Percentiles rank a stretch among this genome's conserved stretches.
These are phyloP conservation scores for Kuraishia floccosa DNA, from an alignment of 805 yeast genomes.

Conservation along the genomic window DNA sequence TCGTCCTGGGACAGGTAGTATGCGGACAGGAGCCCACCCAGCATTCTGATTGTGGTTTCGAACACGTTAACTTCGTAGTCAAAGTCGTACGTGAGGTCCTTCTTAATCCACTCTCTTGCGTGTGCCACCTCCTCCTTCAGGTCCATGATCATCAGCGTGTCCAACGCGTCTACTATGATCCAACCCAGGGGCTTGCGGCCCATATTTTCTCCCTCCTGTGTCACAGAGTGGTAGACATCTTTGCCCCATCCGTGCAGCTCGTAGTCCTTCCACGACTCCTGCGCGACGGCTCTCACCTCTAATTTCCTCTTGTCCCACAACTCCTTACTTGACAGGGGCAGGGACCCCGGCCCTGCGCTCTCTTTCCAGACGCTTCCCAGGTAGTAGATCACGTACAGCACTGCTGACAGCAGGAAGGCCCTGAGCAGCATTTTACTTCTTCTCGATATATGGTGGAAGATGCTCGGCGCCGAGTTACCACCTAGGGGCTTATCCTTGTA, in stretches of 20 bases:
- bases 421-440: slow-evolving; percentile 27
- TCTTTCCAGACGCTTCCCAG: too few species aligned
- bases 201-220: slow-evolving; percentile 57
- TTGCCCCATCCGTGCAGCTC: slow-evolving; percentile 72
- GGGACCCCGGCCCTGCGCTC: slow-evolving; percentile 3
- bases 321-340: slow-evolving; percentile 5
- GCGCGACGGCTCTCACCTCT: slow-evolving; percentile 56
- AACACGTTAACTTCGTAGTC: slow-evolving; percentile 73
- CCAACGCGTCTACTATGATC: slow-evolving; percentile 84
- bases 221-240: slow-evolving; percentile 67
- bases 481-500: slow-evolving; percentile 45
- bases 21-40: slow-evolving; percentile 87
- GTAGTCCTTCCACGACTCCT: slow-evolving; percentile 71
- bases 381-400: slow-evolving; percentile 29
- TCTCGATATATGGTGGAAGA: too few species aligned
- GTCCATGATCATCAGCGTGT: slow-evolving; percentile 73
- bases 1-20: slow-evolving; percentile 60
- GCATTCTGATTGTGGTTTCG: slow-evolving; percentile 91
- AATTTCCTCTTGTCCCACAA: slow-evolving; percentile 39
- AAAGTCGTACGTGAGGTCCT: slow-evolving; percentile 58
- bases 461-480: too few species aligned
- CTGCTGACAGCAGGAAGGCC: slow-evolving; percentile 26
- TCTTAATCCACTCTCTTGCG: slow-evolving; percentile 66
- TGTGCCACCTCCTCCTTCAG: slow-evolving; percentile 46
- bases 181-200: slow-evolving; percentile 80